Conservation (phyloP, 2,329 filamentous ascomycete genomes). For the Rutstroemia sp. region DNA sequence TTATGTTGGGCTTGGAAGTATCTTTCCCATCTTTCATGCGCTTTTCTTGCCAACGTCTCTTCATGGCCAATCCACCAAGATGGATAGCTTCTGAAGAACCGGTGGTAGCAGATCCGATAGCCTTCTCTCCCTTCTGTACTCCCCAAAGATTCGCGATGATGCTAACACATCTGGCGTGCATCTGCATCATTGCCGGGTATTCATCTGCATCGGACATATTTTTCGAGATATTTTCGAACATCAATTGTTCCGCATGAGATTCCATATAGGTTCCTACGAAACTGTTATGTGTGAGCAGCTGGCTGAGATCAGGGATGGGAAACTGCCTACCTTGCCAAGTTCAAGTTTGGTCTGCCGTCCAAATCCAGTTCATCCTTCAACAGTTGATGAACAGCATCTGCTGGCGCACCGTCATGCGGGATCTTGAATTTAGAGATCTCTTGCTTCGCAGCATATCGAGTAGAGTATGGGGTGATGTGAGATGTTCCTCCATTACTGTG, state of each 20-base stretch:
- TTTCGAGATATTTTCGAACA: slow-evolving; percentile 62
- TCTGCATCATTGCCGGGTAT: slow-evolving; percentile 51
- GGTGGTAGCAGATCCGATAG: slow-evolving; percentile 62
- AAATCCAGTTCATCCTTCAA: slow-evolving; percentile 56
- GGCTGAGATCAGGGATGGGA: not conserved
- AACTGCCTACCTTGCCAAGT: slow-evolving; percentile 46
- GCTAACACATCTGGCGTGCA: slow-evolving; percentile 60
- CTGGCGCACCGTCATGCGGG: slow-evolving; percentile 48
- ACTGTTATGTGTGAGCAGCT: slow-evolving; percentile 28
- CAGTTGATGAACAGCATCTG: slow-evolving; percentile 59
- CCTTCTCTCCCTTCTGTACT: slow-evolving; percentile 51
- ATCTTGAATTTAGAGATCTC: slow-evolving; percentile 55
- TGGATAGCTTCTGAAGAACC: slow-evolving; percentile 67
- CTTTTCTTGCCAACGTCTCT: slow-evolving; percentile 64
- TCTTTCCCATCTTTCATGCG: slow-evolving; percentile 54
- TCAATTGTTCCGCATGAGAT: slow-evolving; percentile 53
- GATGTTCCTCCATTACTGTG: slow-evolving; percentile 36
- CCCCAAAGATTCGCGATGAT: slow-evolving; percentile 64
- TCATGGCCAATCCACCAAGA: slow-evolving; percentile 65
- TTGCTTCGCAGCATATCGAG: slow-evolving; percentile 44
- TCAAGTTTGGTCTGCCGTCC: slow-evolving; percentile 59
- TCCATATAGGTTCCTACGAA: slow-evolving; percentile 71
- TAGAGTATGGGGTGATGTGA: slow-evolving; percentile 51
- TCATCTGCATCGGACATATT: slow-evolving; percentile 67
- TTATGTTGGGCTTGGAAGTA: slow-evolving; percentile 57